These are phyloP conservation scores for Annulohypoxylon maeteangense DNA, from an alignment of 495 filamentous ascomycete genomes.

Conservation along the genomic window DNA sequence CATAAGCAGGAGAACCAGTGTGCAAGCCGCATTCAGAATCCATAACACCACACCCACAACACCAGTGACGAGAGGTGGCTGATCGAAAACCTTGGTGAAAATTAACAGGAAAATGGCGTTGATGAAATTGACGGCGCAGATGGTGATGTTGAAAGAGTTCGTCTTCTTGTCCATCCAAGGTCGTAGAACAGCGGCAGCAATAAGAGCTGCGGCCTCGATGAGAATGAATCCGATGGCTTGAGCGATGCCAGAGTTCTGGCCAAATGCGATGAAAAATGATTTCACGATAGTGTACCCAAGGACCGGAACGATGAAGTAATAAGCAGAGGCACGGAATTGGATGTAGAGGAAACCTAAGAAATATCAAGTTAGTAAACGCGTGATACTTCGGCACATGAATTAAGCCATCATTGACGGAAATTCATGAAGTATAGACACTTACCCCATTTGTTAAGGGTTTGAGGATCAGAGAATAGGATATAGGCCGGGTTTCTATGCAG, in stretches of 20 bases:
- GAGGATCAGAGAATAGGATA: constrained; percentile 94
- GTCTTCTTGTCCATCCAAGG: constrained; percentile 99
- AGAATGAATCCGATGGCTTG: constrained; percentile 88
- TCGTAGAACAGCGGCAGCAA: constrained; percentile 79
- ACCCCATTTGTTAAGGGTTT: constrained; percentile 94
- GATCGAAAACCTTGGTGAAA: constrained; percentile 82
- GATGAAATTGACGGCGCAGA: constrained; percentile 87
- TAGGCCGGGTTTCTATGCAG: constrained; percentile 98
- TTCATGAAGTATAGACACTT: constrained; percentile 19
- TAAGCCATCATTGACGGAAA: neutral
- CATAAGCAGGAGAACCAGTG: constrained; percentile 86
- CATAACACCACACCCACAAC: constrained; percentile 96
- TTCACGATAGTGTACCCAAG: constrained; percentile 85
- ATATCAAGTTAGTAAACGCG: constrained; percentile 1
- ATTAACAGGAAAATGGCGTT: constrained; percentile 87
- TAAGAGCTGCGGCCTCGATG: constrained; percentile 84
- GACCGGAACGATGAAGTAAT: constrained; percentile 92
- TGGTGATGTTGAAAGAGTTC: constrained; percentile 95
- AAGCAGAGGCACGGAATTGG: constrained; percentile 94
- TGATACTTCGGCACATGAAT: neutral
- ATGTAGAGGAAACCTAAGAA: constrained; percentile 84
- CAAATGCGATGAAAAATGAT: constrained; percentile 89
- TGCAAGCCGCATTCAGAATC: constrained; percentile 87
- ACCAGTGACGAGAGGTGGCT: constrained; percentile 86
- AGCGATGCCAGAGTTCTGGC: constrained; percentile 73